Base-by-base conservation (phyloP, 2,329 filamentous ascomycete species). In the Penicillium sclerotiorum region DNA sequence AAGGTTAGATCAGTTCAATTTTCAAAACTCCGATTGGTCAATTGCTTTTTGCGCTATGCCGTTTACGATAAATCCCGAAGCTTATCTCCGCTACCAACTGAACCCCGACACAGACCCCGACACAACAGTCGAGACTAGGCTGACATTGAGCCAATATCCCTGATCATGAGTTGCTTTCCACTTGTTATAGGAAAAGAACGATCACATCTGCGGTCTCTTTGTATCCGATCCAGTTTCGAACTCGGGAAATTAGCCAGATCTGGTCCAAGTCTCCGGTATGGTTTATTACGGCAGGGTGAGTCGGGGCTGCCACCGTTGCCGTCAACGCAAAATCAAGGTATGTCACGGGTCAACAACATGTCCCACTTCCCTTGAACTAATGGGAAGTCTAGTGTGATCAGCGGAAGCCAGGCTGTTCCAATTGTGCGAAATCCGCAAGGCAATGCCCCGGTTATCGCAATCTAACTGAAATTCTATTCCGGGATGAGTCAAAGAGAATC, bases 281-380 rank as follows among this genome's bases (percentile, higher is more conserved):
- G 42, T 27, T 8, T 45, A 45, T 27, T 45, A 45, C 5, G 32
- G 30, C 12, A 35, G n/a, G 21, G 11, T 36, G 7, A 36, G 42
- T 22, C 21, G n/a, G 8, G 42, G 22, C 20, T 37, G 42, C 18
- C 28, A 44, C 8, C 28, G 28, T 18, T 44, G 41, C 13, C 28
- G 28, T 11, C 40, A 32, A n/a, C 40, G 40, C 13, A 43, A 43
- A 33, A 15, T 44, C 28, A 44, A 44, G 28, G 41, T 17, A 44
- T 17, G 41, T n/a, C n/a, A 18, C 25, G 25, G n/a, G n/a, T n/a
- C n/a, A n/a, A n/a, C n/a, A 28, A 28, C 9, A 7, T 21, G 12
- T 22, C 9, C 12, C 8, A 4, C 5, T 18, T 6, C 4, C 15
- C 37, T 4, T 23, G 8, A 35, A 23, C 17, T 23, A 22, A 32